Percentiles rank a stretch among this genome's conserved stretches.
These are phyloP conservation scores for Rosa chinensis DNA, from an alignment of 306 rosid genomes.

Conservation along the genomic window DNA sequence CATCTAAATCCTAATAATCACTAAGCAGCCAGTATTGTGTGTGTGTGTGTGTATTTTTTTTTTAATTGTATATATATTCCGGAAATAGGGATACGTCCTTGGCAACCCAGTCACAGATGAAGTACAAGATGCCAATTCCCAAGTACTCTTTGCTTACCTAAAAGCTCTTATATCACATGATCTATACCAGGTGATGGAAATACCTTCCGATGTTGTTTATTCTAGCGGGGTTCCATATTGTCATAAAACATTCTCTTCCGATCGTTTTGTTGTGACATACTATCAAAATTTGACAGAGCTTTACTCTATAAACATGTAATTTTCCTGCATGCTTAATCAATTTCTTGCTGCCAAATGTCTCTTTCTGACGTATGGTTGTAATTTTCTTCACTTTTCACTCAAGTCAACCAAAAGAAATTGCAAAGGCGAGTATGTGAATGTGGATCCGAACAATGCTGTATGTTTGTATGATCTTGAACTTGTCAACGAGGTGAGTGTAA, in stretches of 20 bases:
- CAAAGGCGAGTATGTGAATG: not conserved
- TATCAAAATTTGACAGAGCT: too few relatives aligned
- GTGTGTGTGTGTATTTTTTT: too few relatives aligned
- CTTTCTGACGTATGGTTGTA: too few relatives aligned
- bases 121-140: not conserved
- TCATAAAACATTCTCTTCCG: too few relatives aligned
- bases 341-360: not conserved
- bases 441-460: conserved; percentile 12
- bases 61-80: too few relatives aligned
- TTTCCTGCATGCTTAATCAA: too few relatives aligned
- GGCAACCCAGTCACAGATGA: conserved; percentile 4
- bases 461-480: conserved; percentile 4
- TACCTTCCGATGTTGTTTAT: not conserved
- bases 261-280: too few relatives aligned
- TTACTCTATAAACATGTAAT: too few relatives aligned
- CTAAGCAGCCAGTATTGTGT: too few relatives aligned
- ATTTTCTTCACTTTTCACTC: not conserved
- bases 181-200: conserved; percentile 15
- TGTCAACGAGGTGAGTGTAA: not conserved
- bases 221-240: too few relatives aligned
- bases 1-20: too few relatives aligned
- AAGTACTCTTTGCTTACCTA: conserved; percentile 12
- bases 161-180: conserved; percentile 16
- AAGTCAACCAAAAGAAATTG: conserved; percentile 6
- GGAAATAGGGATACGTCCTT: conserved; percentile 14